Percentiles rank a stretch among this genome's conserved stretches.
Evolutionary conservation across 805 yeast genomes (phyloP).

Genomic region (Nakazawaea ambrosiae): DNA sequence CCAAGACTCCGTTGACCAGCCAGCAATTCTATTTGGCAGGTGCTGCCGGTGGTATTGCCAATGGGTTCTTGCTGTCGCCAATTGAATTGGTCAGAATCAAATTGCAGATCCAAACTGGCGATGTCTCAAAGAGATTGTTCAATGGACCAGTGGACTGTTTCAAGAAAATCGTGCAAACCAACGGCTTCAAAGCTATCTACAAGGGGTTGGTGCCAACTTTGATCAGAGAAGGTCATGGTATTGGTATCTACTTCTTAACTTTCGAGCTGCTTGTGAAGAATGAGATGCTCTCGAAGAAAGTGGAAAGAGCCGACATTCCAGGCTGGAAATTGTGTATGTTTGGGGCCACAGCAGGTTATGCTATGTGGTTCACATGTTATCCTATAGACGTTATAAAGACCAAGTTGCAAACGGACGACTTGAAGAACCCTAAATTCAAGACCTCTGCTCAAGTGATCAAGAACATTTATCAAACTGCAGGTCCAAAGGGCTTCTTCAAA

Average conservation of each 20-base stretch:
- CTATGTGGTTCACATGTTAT: slow-evolving; percentile 79
- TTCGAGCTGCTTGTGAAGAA: slow-evolving; percentile 81
- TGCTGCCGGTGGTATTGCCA: slow-evolving; percentile 86
- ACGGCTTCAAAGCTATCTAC: slow-evolving; percentile 60
- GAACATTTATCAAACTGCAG: slow-evolving; percentile 48
- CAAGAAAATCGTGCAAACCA: slow-evolving; percentile 42
- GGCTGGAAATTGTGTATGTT: slow-evolving; percentile 80
- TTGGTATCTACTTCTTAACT: slow-evolving; percentile 83
- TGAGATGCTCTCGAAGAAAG: slow-evolving; percentile 41
- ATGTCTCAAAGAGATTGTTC: slow-evolving; percentile 32
- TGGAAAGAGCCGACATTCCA: slow-evolving; percentile 67
- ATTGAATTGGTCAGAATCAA: slow-evolving; percentile 94
- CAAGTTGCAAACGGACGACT: slow-evolving; percentile 63
- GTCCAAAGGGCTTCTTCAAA: slow-evolving; percentile 73
- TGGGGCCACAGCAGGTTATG: slow-evolving; percentile 89
- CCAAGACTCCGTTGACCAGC: slow-evolving; percentile 35
- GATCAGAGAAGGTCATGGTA: slow-evolving; percentile 78
- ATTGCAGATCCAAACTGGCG: slow-evolving; percentile 76
- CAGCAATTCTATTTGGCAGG: slow-evolving; percentile 78
- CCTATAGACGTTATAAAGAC: slow-evolving; percentile 93
- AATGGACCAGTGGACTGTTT: slow-evolving; percentile 78
- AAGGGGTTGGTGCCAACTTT: slow-evolving; percentile 82
- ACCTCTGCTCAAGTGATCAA: slow-evolving; percentile 53
- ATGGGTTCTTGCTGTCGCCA: slow-evolving; percentile 84
- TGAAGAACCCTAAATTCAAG: slow-evolving; percentile 51